Conservation (phyloP, 1,139 yeast genomes). For the Nakaseomyces nivariensis region DNA sequence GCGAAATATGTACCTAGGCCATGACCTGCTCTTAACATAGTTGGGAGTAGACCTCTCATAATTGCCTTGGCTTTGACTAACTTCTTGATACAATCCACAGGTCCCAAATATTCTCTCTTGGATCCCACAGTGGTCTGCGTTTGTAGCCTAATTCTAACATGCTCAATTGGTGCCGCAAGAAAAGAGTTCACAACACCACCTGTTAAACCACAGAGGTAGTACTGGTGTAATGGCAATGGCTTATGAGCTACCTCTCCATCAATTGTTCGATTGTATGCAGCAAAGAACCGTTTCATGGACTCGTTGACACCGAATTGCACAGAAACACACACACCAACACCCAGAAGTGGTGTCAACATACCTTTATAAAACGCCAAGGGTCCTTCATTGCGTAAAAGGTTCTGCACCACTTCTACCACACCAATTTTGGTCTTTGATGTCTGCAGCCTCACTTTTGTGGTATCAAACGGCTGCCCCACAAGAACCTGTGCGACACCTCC, state of each 20-base stretch:
- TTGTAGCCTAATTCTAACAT: conserved; percentile 81
- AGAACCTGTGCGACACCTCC: conserved; percentile 89
- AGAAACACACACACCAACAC: conserved; percentile 90
- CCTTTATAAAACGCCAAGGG: conserved; percentile 79
- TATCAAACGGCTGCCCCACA: conserved; percentile 87
- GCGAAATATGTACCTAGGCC: conserved; percentile 87
- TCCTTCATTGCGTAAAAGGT: conserved; percentile 67
- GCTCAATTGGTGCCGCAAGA: conserved; percentile 86
- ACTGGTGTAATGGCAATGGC: conserved; percentile 44
- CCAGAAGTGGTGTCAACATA: conserved; percentile 73
- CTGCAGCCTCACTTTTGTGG: conserved; percentile 78
- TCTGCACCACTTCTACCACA: conserved; percentile 65
- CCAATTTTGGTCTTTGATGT: conserved; percentile 62
- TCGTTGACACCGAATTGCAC: conserved; percentile 87
- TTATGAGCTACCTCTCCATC: conserved; percentile 10
- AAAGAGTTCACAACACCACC: conserved; percentile 87
- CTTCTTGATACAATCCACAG: conserved; percentile 65
- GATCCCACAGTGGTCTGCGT: conserved; percentile 50
- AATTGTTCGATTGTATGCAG: background rate
- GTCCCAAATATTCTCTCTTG: conserved; percentile 52
- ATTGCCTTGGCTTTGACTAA: conserved; percentile 51
- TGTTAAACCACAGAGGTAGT: conserved; percentile 70
- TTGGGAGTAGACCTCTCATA: conserved; percentile 71
- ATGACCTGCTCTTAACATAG: conserved; percentile 70
- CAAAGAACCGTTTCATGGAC: conserved; percentile 65